Evolutionary conservation across 1,284 basidiomycete genomes (phyloP), one percentile per base, ranked within the genome.

Genomic region (Ceratobasidium sp.): DNA sequence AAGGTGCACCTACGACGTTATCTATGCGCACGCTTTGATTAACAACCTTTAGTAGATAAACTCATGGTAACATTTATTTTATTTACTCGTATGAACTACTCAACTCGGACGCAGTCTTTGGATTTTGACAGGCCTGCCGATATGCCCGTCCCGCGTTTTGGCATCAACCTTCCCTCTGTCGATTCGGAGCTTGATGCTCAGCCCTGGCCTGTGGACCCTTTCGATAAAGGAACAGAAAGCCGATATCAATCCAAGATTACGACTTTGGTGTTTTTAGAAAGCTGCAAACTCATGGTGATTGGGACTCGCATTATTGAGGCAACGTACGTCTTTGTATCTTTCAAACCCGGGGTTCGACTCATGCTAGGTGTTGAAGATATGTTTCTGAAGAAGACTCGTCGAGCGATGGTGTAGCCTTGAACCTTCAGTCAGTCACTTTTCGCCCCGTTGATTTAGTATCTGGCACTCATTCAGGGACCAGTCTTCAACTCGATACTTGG

Each of bases 401-500:
- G 36, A 39, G 14, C 14, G 36, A 39, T 39, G 14, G 14, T 39
- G 36, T 39, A 6, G 36, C 36, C 8, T 39, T 39, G 36, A 45
- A 18, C 43, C 9, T 21, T 39, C 48, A n/a, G 36, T 23, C 18
- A 45, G n/a, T 26, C 18, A n/a, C n/a, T n/a, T n/a, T n/a, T n/a
- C n/a, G n/a, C n/a, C n/a, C n/a, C n/a, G n/a, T n/a, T n/a, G n/a
- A n/a, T n/a, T n/a, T n/a, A n/a, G n/a, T n/a, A n/a, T n/a, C n/a
- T n/a, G n/a, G n/a, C n/a, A n/a, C n/a, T 8, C 16, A 16, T 8
- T 9, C 18, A 4, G 43, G 3, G 16, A 45, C n/a, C 72, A 90
- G 88, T 77, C 80, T 89, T n/a, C 83, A 86, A 73, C 83, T 91
- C 5, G 86, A 87, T 74, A 83, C 82, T 0, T 90, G 89, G 89